Percentiles rank a stretch among this genome's conserved stretches.
Conservation (phyloP, 345 rosid genomes). For the Arabidopsis arenosa region DNA sequence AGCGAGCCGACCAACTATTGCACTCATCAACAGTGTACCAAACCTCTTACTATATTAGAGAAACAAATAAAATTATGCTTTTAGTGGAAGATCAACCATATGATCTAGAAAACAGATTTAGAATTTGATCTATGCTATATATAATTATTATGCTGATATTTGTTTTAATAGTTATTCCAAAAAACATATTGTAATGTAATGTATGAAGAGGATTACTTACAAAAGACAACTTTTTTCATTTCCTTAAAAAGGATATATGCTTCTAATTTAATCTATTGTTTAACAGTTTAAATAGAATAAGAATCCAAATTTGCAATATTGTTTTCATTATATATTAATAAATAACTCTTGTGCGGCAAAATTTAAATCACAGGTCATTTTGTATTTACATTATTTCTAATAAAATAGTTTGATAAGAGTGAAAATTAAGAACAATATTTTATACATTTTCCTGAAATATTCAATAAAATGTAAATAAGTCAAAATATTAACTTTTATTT, state of each 20-base stretch:
- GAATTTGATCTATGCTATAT: not conserved
- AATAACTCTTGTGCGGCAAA: not conserved
- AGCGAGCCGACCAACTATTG: slow-evolving; percentile 30
- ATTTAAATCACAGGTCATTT: not conserved
- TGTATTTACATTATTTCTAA: not conserved
- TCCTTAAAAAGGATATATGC: not conserved
- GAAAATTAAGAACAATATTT: not conserved
- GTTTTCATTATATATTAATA: not conserved
- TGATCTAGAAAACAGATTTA: not conserved
- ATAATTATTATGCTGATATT: not conserved
- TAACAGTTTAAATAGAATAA: not conserved
- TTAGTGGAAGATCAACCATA: not conserved
- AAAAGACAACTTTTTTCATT: not conserved
- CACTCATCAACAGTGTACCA: slow-evolving; percentile 13
- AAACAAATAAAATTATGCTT: not conserved
- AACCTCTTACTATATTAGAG: not conserved
- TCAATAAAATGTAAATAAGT: not conserved
- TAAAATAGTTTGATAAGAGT: not conserved
- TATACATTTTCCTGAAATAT: not conserved
- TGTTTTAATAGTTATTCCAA: not conserved
- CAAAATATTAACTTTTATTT: not conserved
- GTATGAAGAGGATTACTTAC: not conserved
- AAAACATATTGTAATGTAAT: not conserved
- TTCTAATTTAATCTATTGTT: not conserved
- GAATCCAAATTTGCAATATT: no score